These are phyloP conservation scores for Megacollybia platyphylla DNA, from an alignment of 1,284 basidiomycete species.

Conservation along the genomic window DNA sequence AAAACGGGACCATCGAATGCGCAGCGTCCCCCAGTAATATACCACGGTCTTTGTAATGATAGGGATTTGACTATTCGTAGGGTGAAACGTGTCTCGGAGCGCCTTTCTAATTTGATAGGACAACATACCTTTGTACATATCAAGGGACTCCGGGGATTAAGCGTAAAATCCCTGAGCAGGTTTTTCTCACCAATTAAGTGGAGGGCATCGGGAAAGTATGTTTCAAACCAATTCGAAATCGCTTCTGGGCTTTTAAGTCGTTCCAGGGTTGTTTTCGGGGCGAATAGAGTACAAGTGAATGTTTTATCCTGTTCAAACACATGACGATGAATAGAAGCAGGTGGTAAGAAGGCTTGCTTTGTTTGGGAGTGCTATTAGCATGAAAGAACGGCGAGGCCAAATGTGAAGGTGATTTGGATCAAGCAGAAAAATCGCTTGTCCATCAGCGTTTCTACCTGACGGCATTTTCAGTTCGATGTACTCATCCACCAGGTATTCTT, in stretches of 20 bases:
- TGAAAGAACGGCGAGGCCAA: constrained; percentile 97
- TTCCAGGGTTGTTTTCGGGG: constrained; percentile 72
- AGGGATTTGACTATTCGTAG: constrained; percentile 58
- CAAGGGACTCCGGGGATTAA: constrained; percentile 80
- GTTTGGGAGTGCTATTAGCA: constrained; percentile 97
- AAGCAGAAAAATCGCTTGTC: constrained; percentile 62
- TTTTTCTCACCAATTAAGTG: constrained; percentile 71
- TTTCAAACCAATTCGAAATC: constrained; percentile 69
- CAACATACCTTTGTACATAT: constrained; percentile 78
- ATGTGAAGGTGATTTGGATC: constrained; percentile 97
- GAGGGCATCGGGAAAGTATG: constrained; percentile 82
- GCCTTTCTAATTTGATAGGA: constrained; percentile 10
- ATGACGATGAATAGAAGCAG: constrained; percentile 7
- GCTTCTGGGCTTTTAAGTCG: constrained; percentile 44
- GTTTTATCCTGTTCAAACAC: constrained; percentile 51
- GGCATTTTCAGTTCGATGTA: constrained; percentile 97
- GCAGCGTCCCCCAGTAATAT: constrained; percentile 90
- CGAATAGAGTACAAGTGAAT: constrained; percentile 90
- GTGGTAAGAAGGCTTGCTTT: constrained; percentile 42
- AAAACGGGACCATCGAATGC: constrained; percentile 97
- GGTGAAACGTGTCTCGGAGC: constrained; percentile 13
- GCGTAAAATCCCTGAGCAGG: constrained; percentile 65
- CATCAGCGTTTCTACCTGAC: constrained; percentile 51
- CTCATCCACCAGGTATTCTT: constrained; percentile 90
- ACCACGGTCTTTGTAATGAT: constrained; percentile 83